These are phyloP conservation scores for Hygrocybe punicea DNA, from an alignment of 768 basidiomycete species.

Conservation along the genomic window DNA sequence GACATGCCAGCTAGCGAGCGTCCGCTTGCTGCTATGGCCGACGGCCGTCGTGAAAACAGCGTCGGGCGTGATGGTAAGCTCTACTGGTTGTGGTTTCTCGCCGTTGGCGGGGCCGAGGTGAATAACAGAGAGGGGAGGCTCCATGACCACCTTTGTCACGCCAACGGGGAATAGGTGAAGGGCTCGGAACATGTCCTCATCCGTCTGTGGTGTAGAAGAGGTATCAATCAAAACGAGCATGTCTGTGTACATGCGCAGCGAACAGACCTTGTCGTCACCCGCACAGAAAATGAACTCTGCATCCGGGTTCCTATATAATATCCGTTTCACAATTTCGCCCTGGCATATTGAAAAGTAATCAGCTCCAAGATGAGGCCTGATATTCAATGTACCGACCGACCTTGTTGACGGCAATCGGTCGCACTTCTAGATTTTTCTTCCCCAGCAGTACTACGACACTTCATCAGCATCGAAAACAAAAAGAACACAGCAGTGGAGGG, in stretches of 20 bases:
- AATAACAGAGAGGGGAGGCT: constrained; percentile 55
- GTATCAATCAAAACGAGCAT: background rate
- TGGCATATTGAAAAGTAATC: constrained; percentile 23
- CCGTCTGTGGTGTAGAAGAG: constrained; percentile 52
- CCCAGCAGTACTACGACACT: constrained; percentile 72
- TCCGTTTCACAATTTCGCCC: constrained; percentile 95
- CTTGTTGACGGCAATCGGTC: constrained; percentile 95
- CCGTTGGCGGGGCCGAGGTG: constrained; percentile 44
- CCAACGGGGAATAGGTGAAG: constrained; percentile 60
- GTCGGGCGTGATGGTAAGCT: constrained; percentile 63
- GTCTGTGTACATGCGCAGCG: background rate
- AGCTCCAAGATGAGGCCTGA: background rate
- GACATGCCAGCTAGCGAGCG: constrained; percentile 89
- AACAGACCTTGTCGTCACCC: constrained; percentile 89
- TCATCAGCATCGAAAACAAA: background rate
- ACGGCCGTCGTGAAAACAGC: constrained; percentile 89
- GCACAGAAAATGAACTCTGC: constrained; percentile 97
- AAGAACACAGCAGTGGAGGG: background rate
- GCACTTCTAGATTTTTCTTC: constrained; percentile 98
- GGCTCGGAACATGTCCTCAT: constrained; percentile 99
- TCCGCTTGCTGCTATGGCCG: constrained; percentile 86
- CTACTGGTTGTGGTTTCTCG: constrained; percentile 38
- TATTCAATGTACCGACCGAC: constrained; percentile 22
- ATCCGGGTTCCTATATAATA: constrained; percentile 89
- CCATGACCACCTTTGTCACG: constrained; percentile 45